phyloP scores from a whole-genome alignment of 2,329 filamentous ascomycete species.

The Epichloe coenophiala region DNA sequence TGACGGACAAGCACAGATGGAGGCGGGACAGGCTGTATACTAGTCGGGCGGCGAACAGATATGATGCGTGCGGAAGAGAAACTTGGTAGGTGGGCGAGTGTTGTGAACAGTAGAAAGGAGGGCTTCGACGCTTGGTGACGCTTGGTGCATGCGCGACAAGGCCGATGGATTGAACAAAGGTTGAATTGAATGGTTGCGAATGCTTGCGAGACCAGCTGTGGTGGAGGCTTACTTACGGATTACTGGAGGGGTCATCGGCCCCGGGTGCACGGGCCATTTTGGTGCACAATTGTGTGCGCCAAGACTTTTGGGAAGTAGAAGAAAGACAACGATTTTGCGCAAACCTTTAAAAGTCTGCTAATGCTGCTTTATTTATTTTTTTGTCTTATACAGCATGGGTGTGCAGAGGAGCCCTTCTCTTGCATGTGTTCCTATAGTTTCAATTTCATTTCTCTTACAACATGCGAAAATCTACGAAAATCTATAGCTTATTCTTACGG shows the following conservation, averaged over 20 bases:
- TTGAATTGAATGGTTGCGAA: background rate
- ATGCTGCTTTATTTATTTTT: no score
- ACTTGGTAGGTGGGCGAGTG: background rate
- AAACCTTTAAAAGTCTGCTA: no score
- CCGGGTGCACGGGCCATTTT: slow-evolving; percentile 8
- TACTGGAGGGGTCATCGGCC: background rate
- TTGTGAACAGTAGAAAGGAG: background rate
- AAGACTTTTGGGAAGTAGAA: no score
- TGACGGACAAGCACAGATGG: slow-evolving; percentile 1
- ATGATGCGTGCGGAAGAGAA: background rate
- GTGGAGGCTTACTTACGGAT: background rate
- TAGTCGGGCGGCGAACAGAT: background rate
- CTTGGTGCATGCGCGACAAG: background rate
- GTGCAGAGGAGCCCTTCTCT: no score
- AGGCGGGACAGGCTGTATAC: background rate
- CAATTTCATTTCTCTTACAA: no score
- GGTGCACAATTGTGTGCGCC: background rate
- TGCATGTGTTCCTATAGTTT: no score
- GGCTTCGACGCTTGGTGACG: background rate
- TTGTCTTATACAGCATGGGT: no score
- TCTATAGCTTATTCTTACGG: no score
- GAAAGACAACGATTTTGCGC: no score
- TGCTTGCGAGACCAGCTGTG: background rate
- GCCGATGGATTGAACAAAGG: background rate
- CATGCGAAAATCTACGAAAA: no score